Conservation (phyloP, 345 rosid genomes). For the Noccaea caerulescens region DNA sequence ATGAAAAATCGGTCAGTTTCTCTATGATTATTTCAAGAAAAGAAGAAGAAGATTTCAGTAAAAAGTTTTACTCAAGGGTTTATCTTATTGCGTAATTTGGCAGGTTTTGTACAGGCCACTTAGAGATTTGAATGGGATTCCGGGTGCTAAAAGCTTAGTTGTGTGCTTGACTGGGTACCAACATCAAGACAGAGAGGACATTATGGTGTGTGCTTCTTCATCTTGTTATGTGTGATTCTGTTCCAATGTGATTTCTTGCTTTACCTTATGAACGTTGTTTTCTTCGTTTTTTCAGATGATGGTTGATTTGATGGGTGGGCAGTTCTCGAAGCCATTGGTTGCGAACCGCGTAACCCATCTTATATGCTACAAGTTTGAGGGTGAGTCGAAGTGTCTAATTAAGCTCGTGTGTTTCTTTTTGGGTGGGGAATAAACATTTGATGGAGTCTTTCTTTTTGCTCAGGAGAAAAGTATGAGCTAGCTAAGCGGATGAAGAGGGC, state of each 20-base stretch:
- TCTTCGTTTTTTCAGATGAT: constrained; percentile 56
- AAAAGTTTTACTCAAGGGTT: neutral
- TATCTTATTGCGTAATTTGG: neutral
- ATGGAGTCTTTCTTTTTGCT: constrained; percentile 28
- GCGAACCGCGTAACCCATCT: constrained; percentile 93
- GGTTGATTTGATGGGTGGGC: constrained; percentile 93
- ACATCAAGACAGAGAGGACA: constrained; percentile 88
- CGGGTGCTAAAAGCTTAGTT: constrained; percentile 61
- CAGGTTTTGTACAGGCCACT: constrained; percentile 85
- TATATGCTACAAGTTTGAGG: constrained; percentile 94
- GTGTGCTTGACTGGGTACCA: constrained; percentile 93
- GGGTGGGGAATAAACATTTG: neutral
- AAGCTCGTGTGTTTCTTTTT: neutral
- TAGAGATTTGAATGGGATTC: constrained; percentile 82
- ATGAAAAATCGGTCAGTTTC: constrained; percentile 69
- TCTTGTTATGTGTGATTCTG: constrained; percentile 11
- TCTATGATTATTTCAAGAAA: constrained; percentile 3
- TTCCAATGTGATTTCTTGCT: neutral
- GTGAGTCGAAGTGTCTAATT: constrained; percentile 36
- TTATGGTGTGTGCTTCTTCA: constrained; percentile 61
- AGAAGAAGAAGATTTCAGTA: neutral
- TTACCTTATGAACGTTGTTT: constrained; percentile 9
- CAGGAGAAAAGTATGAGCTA: constrained; percentile 95
- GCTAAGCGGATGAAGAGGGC: constrained; percentile 76
- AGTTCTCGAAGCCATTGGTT: constrained; percentile 85